These are phyloP conservation scores for Fusarium albidum DNA, from an alignment of 2,329 filamentous ascomycete species.

Conservation along the genomic window DNA sequence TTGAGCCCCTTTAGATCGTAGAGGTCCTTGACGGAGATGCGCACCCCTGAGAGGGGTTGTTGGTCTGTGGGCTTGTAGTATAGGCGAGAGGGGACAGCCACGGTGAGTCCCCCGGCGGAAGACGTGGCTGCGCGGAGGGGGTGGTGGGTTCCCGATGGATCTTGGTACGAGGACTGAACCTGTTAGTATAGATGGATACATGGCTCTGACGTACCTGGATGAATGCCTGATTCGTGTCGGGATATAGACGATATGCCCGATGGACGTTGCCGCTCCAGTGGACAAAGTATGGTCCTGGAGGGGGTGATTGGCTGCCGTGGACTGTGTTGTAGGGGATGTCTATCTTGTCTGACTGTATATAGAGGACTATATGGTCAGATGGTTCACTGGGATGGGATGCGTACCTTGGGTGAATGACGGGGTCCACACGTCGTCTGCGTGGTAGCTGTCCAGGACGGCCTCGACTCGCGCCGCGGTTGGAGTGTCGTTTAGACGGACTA, in stretches of 20 bases:
- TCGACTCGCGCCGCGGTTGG: not conserved
- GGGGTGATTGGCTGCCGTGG: not conserved
- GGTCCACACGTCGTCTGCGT: conserved; percentile 17
- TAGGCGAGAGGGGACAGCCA: conserved; percentile 5
- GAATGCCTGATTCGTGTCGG: conserved; percentile 17
- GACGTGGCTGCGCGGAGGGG: conserved; percentile 14
- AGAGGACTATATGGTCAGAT: conserved; percentile 1
- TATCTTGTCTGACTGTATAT: not conserved
- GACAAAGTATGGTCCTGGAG: conserved; percentile 15
- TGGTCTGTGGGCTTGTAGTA: not conserved
- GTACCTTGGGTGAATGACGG: conserved; percentile 5
- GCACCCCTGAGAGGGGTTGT: conserved; percentile 6
- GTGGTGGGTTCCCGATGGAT: conserved; percentile 13
- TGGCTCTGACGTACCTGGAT: not conserved
- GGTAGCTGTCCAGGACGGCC: not conserved
- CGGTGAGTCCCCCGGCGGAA: conserved; percentile 9
- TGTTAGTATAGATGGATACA: not conserved
- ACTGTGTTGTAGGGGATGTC: too few relatives aligned
- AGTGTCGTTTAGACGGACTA: not conserved
- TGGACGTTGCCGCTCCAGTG: conserved; percentile 7
- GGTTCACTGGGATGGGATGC: rapidly evolving
- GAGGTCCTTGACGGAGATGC: conserved; percentile 15
- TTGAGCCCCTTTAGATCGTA: conserved; percentile 27
- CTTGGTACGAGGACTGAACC: conserved; percentile 16
- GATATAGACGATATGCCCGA: conserved; percentile 7